These are phyloP conservation scores for Penicillium sp. DNA, from an alignment of 2,329 filamentous ascomycete species.

Conservation along the genomic window DNA sequence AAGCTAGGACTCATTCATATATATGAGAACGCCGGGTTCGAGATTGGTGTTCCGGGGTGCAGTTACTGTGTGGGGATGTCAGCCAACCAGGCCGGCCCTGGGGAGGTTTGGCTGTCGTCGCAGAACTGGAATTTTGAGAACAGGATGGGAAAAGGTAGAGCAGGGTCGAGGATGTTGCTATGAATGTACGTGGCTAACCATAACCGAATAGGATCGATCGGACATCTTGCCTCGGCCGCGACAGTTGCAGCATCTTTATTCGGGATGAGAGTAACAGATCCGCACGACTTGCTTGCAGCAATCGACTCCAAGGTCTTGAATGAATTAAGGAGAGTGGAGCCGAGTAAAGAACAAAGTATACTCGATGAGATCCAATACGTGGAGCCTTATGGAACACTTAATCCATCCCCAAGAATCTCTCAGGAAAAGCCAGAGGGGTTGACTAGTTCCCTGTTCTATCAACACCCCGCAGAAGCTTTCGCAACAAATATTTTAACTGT, in stretches of 20 bases:
- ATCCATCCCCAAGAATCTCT: too few relatives aligned
- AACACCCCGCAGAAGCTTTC: not conserved
- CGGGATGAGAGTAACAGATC: conserved; percentile 52
- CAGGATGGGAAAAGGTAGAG: conserved; percentile 23
- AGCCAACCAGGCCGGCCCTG: conserved; percentile 48
- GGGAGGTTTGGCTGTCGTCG: conserved; percentile 53
- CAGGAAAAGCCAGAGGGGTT: not conserved
- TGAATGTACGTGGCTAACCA: too few relatives aligned
- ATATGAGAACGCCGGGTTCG: conserved; percentile 51
- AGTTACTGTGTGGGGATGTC: conserved; percentile 54
- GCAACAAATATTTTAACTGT: conserved; percentile 33
- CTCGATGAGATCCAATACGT: conserved; percentile 9
- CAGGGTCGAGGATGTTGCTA: not conserved
- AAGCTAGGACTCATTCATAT: conserved; percentile 44
- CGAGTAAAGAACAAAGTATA: conserved; percentile 4
- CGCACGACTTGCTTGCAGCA: conserved; percentile 37
- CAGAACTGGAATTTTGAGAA: conserved; percentile 57
- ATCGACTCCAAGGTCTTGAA: conserved; percentile 30
- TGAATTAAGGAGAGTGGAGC: conserved; percentile 16
- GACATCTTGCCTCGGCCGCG: conserved; percentile 54
- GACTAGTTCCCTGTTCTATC: not conserved
- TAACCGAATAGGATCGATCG: conserved; percentile 46
- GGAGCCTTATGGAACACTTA: conserved; percentile 17
- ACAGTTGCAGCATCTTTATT: conserved; percentile 57
- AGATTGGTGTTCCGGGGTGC: conserved; percentile 51